Conservation (phyloP, 306 rosid genomes). For the Begonia peltatifolia region DNA sequence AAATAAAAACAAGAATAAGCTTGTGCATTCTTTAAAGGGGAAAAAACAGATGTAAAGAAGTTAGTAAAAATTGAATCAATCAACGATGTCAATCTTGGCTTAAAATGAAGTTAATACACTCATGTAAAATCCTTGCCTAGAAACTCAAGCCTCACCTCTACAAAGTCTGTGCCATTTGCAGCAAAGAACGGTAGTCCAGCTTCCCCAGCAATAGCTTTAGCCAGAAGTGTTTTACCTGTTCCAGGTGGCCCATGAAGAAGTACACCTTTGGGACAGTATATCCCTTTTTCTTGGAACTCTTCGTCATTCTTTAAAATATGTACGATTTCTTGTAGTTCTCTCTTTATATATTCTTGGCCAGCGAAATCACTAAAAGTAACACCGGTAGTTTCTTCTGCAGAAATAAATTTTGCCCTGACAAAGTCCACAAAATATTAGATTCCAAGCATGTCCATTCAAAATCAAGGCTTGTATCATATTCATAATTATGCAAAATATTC, state of each 20-base stretch:
- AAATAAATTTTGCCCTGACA: conserved; percentile 90
- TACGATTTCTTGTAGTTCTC: conserved; percentile 91
- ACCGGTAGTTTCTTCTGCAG: conserved; percentile 97
- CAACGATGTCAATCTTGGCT: background rate
- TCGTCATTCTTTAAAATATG: conserved; percentile 79
- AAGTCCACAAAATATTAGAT: conserved; percentile 30
- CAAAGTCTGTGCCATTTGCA: conserved; percentile 95
- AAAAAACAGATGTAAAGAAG: background rate
- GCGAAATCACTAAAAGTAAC: conserved; percentile 94
- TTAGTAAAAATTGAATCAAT: background rate
- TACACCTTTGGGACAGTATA: conserved; percentile 95
- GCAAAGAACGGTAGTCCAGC: conserved; percentile 98
- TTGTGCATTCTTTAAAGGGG: background rate
- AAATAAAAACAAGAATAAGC: conserved; percentile 2
- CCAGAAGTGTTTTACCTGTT: conserved; percentile 93
- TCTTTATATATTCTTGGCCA: conserved; percentile 98
- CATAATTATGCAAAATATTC: too few species aligned
- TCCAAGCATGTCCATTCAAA: conserved; percentile 6
- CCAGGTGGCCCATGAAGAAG: conserved; percentile 99
- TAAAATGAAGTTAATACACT: background rate
- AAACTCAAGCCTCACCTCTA: conserved; percentile 57
- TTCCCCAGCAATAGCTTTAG: conserved; percentile 98
- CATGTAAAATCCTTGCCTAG: background rate
- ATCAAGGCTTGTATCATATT: background rate
- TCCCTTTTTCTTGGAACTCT: conserved; percentile 88